These are phyloP conservation scores for Amanita thiersii DNA, from an alignment of 768 basidiomycete genomes.

Conservation along the genomic window DNA sequence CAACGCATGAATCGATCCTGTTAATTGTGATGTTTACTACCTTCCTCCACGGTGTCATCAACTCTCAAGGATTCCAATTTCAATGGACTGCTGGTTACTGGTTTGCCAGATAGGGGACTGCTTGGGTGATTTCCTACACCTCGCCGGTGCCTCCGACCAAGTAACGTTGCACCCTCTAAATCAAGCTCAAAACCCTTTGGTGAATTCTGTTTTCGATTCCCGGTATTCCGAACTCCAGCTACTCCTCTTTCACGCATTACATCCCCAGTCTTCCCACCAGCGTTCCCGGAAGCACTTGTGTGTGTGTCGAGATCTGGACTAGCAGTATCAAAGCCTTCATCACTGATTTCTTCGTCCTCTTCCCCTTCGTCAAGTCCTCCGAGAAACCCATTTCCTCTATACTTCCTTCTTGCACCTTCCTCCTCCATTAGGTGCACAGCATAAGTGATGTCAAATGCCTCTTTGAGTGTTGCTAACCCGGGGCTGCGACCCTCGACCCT, in stretches of 20 bases:
- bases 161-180: conserved; percentile 76
- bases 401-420: conserved; percentile 84
- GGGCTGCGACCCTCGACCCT: conserved; percentile 81
- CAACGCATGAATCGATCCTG: neutral
- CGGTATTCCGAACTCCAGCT: conserved; percentile 11
- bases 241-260: too few relatives aligned
- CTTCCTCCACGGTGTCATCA: conserved; percentile 15
- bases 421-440: conserved; percentile 99
- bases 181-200: conserved; percentile 67
- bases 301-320: conserved; percentile 5
- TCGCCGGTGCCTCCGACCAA: conserved; percentile 60
- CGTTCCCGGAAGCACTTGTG: too few relatives aligned
- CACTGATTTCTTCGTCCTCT: conserved; percentile 35
- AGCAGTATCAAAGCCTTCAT: conserved; percentile 18
- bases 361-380: conserved; percentile 90
- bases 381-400: conserved; percentile 77
- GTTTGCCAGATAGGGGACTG: conserved; percentile 6
- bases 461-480: conserved; percentile 87
- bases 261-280: too few relatives aligned
- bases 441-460: conserved; percentile 98
- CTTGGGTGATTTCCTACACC: conserved; percentile 13
- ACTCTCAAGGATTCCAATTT: conserved; percentile 8
- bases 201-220: conserved; percentile 6
- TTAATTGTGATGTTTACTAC: conserved; percentile 13
- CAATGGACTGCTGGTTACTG: neutral